Evolutionary conservation across 1,139 yeast species (phyloP).

Genomic region (Maudiozyma humilis): DNA sequence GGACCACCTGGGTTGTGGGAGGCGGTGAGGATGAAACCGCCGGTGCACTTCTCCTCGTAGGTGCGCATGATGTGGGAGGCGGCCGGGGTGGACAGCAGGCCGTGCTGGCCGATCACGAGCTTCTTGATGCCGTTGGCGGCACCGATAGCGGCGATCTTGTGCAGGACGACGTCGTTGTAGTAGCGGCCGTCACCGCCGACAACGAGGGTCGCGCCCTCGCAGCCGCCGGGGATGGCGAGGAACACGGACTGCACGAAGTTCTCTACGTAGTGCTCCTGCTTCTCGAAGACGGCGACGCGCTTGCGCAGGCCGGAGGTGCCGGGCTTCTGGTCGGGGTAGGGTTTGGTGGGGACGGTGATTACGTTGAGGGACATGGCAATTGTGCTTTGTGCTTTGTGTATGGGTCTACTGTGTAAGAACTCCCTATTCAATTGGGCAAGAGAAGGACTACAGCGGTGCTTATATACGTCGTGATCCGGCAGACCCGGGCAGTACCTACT

Average conservation of each 20-base stretch:
- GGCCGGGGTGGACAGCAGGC: constrained; percentile 90
- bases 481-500: too few species aligned
- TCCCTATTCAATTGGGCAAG: too few species aligned
- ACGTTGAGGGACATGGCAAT: constrained; percentile 18
- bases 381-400: background rate
- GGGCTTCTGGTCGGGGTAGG: constrained; percentile 89
- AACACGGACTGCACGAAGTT: constrained; percentile 86
- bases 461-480: too few species aligned
- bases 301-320: constrained; percentile 96
- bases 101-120: constrained; percentile 78
- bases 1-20: constrained; percentile 99
- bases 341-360: constrained; percentile 43
- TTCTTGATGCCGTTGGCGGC: constrained; percentile 89
- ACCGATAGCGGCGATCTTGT: constrained; percentile 70
- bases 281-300: constrained; percentile 74
- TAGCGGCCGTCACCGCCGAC: constrained; percentile 97
- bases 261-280: constrained; percentile 72
- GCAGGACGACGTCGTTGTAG: constrained; percentile 76
- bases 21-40: constrained; percentile 94
- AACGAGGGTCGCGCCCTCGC: constrained; percentile 64
- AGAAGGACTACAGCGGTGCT: too few species aligned
- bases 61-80: constrained; percentile 86
- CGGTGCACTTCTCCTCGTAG: constrained; percentile 55
- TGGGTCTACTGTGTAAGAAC: background rate
- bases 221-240: constrained; percentile 85